These are phyloP conservation scores for Peziza echinospora DNA, from an alignment of 495 filamentous ascomycete genomes.

Conservation along the genomic window DNA sequence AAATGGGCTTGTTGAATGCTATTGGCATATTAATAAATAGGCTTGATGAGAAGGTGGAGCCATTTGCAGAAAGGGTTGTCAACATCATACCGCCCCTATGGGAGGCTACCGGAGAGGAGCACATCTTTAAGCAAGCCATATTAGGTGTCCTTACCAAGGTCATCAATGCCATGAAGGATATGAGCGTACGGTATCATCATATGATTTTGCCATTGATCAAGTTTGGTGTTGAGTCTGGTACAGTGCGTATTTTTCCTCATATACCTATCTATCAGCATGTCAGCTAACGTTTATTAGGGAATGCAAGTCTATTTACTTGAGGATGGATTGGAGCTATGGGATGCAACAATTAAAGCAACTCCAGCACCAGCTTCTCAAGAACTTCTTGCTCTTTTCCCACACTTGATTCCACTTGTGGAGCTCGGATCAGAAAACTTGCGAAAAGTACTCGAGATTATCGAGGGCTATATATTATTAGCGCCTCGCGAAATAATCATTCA, in stretches of 20 bases:
- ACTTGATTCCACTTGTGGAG: slow-evolving; percentile 49
- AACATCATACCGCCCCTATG: slow-evolving; percentile 61
- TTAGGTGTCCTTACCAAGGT: slow-evolving; percentile 62
- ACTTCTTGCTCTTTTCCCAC: slow-evolving; percentile 43
- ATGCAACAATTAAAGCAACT: slow-evolving; percentile 49
- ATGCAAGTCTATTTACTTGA: slow-evolving; percentile 69
- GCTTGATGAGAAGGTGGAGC: slow-evolving; percentile 50
- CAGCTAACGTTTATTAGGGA: slow-evolving; percentile 24
- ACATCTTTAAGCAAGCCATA: slow-evolving; percentile 79
- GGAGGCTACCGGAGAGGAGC: slow-evolving; percentile 57
- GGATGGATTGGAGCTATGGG: slow-evolving; percentile 79
- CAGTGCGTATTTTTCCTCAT: slow-evolving; percentile 25
- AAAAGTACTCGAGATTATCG: slow-evolving; percentile 47
- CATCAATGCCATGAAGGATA: slow-evolving; percentile 52
- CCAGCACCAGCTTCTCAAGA: slow-evolving; percentile 40
- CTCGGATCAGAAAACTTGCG: slow-evolving; percentile 47
- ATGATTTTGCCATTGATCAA: slow-evolving; percentile 58
- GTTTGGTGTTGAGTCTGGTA: slow-evolving; percentile 56
- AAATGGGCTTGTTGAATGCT: slow-evolving; percentile 67
- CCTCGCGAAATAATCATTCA: slow-evolving; percentile 46
- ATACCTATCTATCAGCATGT: not conserved
- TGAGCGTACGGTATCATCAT: slow-evolving; percentile 47
- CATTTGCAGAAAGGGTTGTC: slow-evolving; percentile 63
- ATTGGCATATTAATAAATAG: slow-evolving; percentile 56
- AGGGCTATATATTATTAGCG: slow-evolving; percentile 59